Evolutionary conservation across 305 asterid species (phyloP), one percentile per base, ranked within the genome.

Genomic region (Fraxinus baroniana): DNA sequence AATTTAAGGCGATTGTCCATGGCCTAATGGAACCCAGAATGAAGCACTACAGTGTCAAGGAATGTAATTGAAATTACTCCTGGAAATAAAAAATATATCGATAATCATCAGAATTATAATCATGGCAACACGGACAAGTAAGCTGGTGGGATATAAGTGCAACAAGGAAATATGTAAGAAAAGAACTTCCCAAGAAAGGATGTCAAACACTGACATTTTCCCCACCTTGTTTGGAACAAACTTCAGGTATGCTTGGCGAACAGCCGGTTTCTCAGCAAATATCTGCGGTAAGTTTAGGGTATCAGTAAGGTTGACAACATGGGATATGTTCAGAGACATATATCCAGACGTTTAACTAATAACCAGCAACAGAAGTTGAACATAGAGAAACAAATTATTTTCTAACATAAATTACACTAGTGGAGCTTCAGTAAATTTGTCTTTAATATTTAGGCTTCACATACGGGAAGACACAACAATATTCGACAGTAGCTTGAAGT

Each of bases 241-340:
- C 62, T 64, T 92, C 89, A 94, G 80, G 91, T 93, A 96, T 82
- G 99, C 98, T 89, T 93, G 93, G 75, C 98, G 98, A 84, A 96
- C 99, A 18, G 98, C 98, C 76, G 98, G 99, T 89, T 94, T 96
- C 90, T 96, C 99, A 37, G 99, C 97, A 87, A 96, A 96, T 85
- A 96, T 96, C 99, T 96, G 95, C 62, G 7, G 78, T 78, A 70
- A 71, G 46, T 76, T 55, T 20, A 32, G 13, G 72, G 57, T 64
- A 74, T 55, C 82, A 33, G 32, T 81, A 35, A 49, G 79, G 32
- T 46, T 26, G 44, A 62, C 86, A 52, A 79, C 74, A 39, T 39
- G 64, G 41, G 30, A 46, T n/a, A 46, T 74, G 76, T 68, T n/a
- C 30, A 52, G 52, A 74, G 68, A 73, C 30, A 85, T 57, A 78